Evolutionary conservation across 2,329 filamentous ascomycete genomes (phyloP).

Genomic region (Penicillium sp.): DNA sequence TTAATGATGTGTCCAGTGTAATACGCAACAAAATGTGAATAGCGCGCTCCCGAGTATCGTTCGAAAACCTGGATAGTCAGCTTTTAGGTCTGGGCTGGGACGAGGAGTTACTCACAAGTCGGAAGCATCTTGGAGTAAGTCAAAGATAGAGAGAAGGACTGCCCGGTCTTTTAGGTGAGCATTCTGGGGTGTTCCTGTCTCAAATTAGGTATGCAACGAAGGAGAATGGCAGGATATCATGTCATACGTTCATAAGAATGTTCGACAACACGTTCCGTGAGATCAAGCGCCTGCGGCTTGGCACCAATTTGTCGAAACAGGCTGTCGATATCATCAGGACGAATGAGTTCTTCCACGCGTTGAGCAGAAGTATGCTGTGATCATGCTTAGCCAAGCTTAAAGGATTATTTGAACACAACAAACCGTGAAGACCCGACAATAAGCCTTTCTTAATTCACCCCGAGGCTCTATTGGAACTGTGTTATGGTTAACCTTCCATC

Average conservation of each 20-base stretch:
- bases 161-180: constrained; percentile 12
- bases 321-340: constrained; percentile 37
- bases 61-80: constrained; percentile 30
- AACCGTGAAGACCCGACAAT: constrained; percentile 51
- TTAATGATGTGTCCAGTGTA: constrained; percentile 34
- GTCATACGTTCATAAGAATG: constrained; percentile 23
- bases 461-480: constrained; percentile 52
- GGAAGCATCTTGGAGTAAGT: constrained; percentile 30
- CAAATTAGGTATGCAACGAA: background rate
- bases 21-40: constrained; percentile 36
- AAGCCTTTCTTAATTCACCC: constrained; percentile 55
- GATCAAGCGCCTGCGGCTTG: constrained; percentile 41
- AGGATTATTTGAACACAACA: constrained; percentile 16
- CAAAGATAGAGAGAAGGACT: constrained; percentile 32
- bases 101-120: constrained; percentile 24
- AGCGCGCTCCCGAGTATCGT: constrained; percentile 29
- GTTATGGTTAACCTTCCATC: background rate
- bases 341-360: constrained; percentile 37
- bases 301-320: constrained; percentile 60
- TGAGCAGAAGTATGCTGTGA: constrained; percentile 25
- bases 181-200: constrained; percentile 5
- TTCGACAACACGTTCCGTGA: constrained; percentile 27
- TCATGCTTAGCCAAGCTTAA: constrained; percentile 9
- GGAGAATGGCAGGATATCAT: too few relatives aligned
- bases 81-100: background rate